Base-by-base conservation (phyloP, 305 asterid species). In the Striga hermonthica region DNA sequence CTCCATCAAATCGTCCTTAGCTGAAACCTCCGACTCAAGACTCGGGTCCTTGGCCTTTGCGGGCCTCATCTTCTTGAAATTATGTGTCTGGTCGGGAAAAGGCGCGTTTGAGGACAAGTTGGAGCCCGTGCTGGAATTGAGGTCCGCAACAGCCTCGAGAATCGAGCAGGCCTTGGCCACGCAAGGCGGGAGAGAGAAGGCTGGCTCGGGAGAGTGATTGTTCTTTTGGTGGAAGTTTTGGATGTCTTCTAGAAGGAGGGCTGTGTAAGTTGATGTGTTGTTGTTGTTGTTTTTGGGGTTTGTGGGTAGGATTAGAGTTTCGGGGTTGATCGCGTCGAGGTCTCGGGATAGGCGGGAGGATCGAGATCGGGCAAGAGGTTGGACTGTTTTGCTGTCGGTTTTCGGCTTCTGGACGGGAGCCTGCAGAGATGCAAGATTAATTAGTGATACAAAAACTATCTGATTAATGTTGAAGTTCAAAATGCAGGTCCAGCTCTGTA, bases 131-230 rank as follows among this genome's bases (percentile, higher is more conserved):
- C 72, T 83, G 70, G 95, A 89, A 77, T 92, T 92, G 52, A 92
- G 90, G 67, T 92, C 96, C 4, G 97, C 98, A 28, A 92, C 97
- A 34, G 98, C 98, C 64, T 92, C 97, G 45, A 89, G 90, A 61
- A 92, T 92, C 16, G 95, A 86, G 76, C 89, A 77, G 45, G 97
- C 98, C 67, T 92, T 92, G 6, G 87, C 76, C 50, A 92, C 81
- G 66, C 98, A 92, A 34, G 86, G 75, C 6, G 98, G 98, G 72
- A 89, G 78, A 43, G 84, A 38, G 41, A 81, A 75, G 10, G 80
- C 70, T 1, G 80, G 74, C n/a, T 79, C 60, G 0, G 84, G 63
- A 36, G 72, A 40, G 57, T 79, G 71, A 56, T 83, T 78, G 56
- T 50, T 50, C 34, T 88, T 90, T 48, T 92, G 96, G 82, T 92